Conservation (phyloP, 257 asterid species). For the Agastache rugosa region DNA sequence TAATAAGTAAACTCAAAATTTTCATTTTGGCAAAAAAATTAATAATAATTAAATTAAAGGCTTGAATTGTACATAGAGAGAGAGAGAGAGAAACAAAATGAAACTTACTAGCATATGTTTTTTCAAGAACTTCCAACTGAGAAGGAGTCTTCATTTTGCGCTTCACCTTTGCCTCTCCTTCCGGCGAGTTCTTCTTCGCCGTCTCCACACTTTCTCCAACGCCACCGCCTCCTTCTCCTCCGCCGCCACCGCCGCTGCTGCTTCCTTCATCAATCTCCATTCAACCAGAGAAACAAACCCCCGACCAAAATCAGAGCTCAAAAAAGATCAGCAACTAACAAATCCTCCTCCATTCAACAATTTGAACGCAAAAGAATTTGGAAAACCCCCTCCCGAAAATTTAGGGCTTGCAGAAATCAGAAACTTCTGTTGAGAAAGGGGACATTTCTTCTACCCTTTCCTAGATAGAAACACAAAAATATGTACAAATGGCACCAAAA, state of each 20-base stretch:
- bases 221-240: slow-evolving; percentile 37
- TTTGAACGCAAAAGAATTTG: slow-evolving; percentile 1
- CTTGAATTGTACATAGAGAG: not conserved
- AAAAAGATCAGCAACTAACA: slow-evolving; percentile 35
- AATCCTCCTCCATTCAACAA: slow-evolving; percentile 40
- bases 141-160: slow-evolving; percentile 91
- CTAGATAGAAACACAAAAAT: slow-evolving; percentile 13
- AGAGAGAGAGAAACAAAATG: not conserved
- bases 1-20: not conserved
- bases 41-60: not conserved
- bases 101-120: slow-evolving; percentile 74
- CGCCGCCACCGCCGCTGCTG: slow-evolving; percentile 34
- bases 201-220: slow-evolving; percentile 45
- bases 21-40: not conserved
- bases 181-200: slow-evolving; percentile 55
- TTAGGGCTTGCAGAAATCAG: slow-evolving; percentile 42
- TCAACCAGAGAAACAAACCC: slow-evolving; percentile 25
- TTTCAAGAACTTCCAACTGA: slow-evolving; percentile 84
- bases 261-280: slow-evolving; percentile 66
- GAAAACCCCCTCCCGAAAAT: slow-evolving; percentile 29
- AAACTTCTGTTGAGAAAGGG: slow-evolving; percentile 11
- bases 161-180: slow-evolving; percentile 67
- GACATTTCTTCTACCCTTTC: slow-evolving; percentile 28
- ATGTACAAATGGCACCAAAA: not conserved
- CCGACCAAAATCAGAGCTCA: slow-evolving; percentile 36